Evolutionary conservation across 2,329 filamentous ascomycete genomes (phyloP).

Genomic region (Neoarthrinium moseri): DNA sequence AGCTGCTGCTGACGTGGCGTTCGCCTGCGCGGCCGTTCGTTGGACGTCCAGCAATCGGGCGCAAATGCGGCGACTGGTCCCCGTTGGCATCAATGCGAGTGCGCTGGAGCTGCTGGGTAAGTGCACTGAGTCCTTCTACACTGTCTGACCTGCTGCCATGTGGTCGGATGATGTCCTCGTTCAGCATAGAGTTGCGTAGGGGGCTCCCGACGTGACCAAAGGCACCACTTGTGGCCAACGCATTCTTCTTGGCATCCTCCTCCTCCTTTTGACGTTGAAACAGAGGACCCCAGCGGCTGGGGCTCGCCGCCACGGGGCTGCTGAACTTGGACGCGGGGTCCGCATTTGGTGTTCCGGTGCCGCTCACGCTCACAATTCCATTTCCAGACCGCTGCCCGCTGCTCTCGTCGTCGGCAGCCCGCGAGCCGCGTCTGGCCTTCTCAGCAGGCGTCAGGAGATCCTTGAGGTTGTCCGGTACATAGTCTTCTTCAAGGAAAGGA

Average conservation of each 20-base stretch:
- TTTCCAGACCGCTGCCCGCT: slow-evolving; percentile 30
- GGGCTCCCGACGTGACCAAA: slow-evolving; percentile 68
- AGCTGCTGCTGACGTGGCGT: slow-evolving; percentile 59
- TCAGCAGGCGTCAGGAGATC: slow-evolving; percentile 67
- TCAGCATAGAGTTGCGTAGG: slow-evolving; percentile 61
- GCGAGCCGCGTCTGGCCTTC: slow-evolving; percentile 63
- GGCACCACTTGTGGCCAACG: slow-evolving; percentile 43
- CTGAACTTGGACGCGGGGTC: slow-evolving; percentile 56
- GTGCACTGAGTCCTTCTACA: slow-evolving; percentile 53
- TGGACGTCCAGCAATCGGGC: slow-evolving; percentile 44
- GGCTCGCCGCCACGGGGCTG: slow-evolving; percentile 58
- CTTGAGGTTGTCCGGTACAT: slow-evolving; percentile 71
- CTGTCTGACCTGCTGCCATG: slow-evolving; percentile 42
- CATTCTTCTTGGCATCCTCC: slow-evolving; percentile 47
- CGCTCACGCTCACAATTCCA: slow-evolving; percentile 34
- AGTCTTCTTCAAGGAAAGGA: slow-evolving; percentile 79
- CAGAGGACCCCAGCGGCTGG: slow-evolving; percentile 59
- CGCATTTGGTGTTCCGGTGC: slow-evolving; percentile 37
- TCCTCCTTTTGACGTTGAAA: slow-evolving; percentile 62
- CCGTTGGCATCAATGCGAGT: slow-evolving; percentile 51
- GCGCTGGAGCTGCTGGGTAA: slow-evolving; percentile 62
- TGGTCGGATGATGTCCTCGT: slow-evolving; percentile 48
- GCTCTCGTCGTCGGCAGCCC: slow-evolving; percentile 52
- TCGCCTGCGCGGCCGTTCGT: slow-evolving; percentile 46
- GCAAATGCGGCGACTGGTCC: slow-evolving; percentile 44